Evolutionary conservation across 257 asterid species (phyloP), one percentile per base, ranked within the genome.

Genomic region (Solanum sejunctum): DNA sequence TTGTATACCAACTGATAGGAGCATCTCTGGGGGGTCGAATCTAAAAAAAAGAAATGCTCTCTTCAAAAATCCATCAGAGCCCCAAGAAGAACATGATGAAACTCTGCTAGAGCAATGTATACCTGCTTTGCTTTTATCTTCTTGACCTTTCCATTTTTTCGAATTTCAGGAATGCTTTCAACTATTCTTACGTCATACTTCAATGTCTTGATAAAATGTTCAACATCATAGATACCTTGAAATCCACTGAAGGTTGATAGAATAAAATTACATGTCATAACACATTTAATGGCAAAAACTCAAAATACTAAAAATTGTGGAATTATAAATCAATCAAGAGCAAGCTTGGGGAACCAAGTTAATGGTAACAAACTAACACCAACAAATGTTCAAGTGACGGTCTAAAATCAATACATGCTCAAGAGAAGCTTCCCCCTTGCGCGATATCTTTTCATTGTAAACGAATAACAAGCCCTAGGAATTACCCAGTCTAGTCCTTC

Each of bases 1-100:
- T 89, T 54, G 94, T 93, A 89, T 96, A 96, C 99, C 99, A 96
- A 90, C 97, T 94, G 75, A 91, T 79, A 41, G 98, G 91, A 88
- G 99, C 98, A 93, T 96, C 98, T 92, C 99, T 93, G 43, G 97
- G 97, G 83, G 99, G 99, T 57, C 94, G 94, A 84, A 95, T 85
- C 99, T 95, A 91, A 85, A 84, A 52, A 54, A 18, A 89, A 83
- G 36, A 73, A 57, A 85, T 81, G 80, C 79, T 77, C 28, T 63
- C 18, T 83, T 81, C 47, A 43, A 85, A 71, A 80, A 69, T 67
- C 83, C 69, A 87, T 83, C 70, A 78, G 79, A 81, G 84, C 85
- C 21, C 63, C 51, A 61, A 82, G 49, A 67, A 83, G 21, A 83
- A 43, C 85, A 28, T 67, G 54, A 21, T 69, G 69, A 83, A 85